These are phyloP conservation scores for Nyctanthes arbortristis DNA, from an alignment of 257 asterid genomes.

Conservation along the genomic window DNA sequence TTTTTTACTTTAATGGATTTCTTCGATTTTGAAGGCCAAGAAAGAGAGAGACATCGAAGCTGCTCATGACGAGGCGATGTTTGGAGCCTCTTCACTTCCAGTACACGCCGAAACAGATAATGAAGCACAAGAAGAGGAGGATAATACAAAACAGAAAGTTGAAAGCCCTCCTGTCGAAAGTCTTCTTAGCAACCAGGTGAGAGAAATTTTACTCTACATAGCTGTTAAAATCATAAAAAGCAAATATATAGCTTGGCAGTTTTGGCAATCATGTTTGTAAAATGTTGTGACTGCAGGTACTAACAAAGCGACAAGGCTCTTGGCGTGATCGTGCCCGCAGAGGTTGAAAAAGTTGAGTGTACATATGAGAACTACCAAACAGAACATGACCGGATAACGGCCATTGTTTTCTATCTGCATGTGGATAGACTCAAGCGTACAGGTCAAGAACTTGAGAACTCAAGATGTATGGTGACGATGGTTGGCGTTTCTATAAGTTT, in stretches of 20 bases:
- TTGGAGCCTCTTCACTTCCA: slow-evolving; percentile 65
- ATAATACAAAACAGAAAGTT: slow-evolving; percentile 20
- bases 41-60: slow-evolving; percentile 68
- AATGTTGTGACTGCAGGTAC: slow-evolving; percentile 44
- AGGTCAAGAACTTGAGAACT: too few relatives aligned
- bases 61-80: slow-evolving; percentile 85
- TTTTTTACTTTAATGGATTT: neutral
- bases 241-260: neutral
- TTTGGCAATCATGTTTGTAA: neutral
- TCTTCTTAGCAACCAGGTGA: slow-evolving; percentile 79
- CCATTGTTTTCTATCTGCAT: neutral
- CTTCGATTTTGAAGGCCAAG: slow-evolving; percentile 46
- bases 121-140: slow-evolving; percentile 35
- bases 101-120: slow-evolving; percentile 36
- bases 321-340: slow-evolving; percentile 80
- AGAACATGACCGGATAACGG: neutral
- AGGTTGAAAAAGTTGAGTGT: slow-evolving; percentile 26
- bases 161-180: slow-evolving; percentile 35
- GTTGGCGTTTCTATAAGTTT: neutral
- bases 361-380: neutral
- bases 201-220: slow-evolving; percentile 6
- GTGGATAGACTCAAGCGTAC: neutral
- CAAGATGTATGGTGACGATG: neutral
- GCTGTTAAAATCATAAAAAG: neutral
- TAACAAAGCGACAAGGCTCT: slow-evolving; percentile 60